These are phyloP conservation scores for Agrocybe praecox DNA, from an alignment of 768 basidiomycete species.

Conservation along the genomic window DNA sequence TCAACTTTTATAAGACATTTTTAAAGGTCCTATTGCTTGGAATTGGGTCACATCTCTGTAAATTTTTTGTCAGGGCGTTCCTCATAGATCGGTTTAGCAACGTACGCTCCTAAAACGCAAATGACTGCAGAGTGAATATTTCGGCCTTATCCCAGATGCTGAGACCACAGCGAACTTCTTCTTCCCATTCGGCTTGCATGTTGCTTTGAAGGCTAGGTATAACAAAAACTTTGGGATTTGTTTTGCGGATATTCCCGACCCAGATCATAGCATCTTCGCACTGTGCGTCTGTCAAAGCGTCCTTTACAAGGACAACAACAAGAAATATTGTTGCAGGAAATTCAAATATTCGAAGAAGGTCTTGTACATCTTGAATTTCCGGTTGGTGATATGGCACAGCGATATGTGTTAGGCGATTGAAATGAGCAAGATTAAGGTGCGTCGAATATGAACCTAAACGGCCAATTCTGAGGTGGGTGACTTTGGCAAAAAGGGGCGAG, in stretches of 20 bases:
- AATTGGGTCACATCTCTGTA: too few species aligned
- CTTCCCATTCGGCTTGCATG: slow-evolving; percentile 26
- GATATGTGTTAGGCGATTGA: slow-evolving; percentile 21
- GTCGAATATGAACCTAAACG: slow-evolving; percentile 13
- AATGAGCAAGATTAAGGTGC: slow-evolving; percentile 15
- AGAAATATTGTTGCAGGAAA: slow-evolving; percentile 8
- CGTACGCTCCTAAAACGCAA: slow-evolving; percentile 1
- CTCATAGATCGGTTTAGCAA: not conserved
- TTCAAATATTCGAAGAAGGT: slow-evolving; percentile 16
- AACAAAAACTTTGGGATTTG: slow-evolving; percentile 7
- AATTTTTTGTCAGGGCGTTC: not conserved
- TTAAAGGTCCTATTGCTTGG: too few species aligned
- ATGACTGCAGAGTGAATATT: slow-evolving; percentile 8
- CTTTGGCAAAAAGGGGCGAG: slow-evolving; percentile 17
- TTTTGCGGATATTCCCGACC: slow-evolving; percentile 11
- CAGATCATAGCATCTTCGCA: slow-evolving; percentile 13
- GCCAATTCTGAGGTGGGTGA: slow-evolving; percentile 23
- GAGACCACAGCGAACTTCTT: slow-evolving; percentile 24
- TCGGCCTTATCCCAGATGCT: slow-evolving; percentile 26
- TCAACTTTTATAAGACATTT: too few species aligned
- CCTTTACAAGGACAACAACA: slow-evolving; percentile 20
- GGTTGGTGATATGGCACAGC: slow-evolving; percentile 21
- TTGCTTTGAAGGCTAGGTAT: slow-evolving; percentile 9
- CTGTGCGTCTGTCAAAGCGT: slow-evolving; percentile 6
- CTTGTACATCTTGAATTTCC: slow-evolving; percentile 9